Conservation (phyloP, 768 basidiomycete species). For the Leccinum variicolor region DNA sequence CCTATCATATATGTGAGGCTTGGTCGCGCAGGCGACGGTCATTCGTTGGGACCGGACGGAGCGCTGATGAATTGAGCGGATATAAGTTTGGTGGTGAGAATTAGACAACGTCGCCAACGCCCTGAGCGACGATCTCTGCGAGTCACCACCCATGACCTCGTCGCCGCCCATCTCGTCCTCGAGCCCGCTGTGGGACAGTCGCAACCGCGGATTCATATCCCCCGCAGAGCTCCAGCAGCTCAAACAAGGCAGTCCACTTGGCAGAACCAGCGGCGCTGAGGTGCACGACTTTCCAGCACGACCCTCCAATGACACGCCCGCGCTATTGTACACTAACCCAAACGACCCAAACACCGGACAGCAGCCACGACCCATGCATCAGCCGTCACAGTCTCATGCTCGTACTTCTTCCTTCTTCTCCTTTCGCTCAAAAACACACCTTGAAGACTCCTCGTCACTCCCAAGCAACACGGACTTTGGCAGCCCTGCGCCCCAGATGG, state of each 20-base stretch:
- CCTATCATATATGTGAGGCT: no score
- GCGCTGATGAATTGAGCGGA: background rate
- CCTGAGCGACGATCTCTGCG: slow-evolving; percentile 5
- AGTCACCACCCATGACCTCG: background rate
- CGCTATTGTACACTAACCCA: slow-evolving; percentile 13
- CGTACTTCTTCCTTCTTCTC: slow-evolving; percentile 68
- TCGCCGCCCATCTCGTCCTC: slow-evolving; percentile 20
- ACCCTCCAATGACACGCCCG: slow-evolving; percentile 16
- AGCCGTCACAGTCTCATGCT: slow-evolving; percentile 36
- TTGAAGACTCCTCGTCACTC: slow-evolving; percentile 19
- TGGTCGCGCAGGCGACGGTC: background rate
- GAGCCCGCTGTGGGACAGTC: slow-evolving; percentile 36
- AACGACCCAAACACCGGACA: slow-evolving; percentile 9
- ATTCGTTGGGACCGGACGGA: background rate
- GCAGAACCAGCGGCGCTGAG: slow-evolving; percentile 18
- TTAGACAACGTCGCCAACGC: background rate
- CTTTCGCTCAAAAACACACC: slow-evolving; percentile 43
- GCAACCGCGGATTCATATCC: slow-evolving; percentile 33
- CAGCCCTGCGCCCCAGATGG: slow-evolving; percentile 28
- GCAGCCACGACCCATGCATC: slow-evolving; percentile 28
- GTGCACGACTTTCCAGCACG: slow-evolving; percentile 35
- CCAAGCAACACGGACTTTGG: slow-evolving; percentile 17
- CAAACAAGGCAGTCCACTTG: slow-evolving; percentile 29
- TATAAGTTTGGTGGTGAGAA: background rate
- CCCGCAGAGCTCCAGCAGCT: slow-evolving; percentile 34